phyloP scores from a whole-genome alignment of 2,329 filamentous ascomycete species.

The Penicillium sp. region DNA sequence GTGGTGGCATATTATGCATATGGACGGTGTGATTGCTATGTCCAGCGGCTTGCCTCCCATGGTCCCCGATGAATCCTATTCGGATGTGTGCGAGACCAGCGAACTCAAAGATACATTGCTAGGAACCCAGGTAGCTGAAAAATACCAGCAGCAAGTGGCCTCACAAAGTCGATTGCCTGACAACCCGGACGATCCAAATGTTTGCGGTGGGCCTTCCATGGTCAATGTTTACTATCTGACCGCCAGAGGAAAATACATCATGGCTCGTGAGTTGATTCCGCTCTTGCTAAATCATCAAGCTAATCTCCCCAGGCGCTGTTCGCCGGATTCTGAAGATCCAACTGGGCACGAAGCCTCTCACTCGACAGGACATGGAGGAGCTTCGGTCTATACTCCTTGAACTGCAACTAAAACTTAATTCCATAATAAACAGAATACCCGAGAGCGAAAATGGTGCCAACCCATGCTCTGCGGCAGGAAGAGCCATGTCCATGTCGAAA shows the following conservation, averaged over 20 bases:
- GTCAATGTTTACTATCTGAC: conserved; percentile 47
- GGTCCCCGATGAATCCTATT: conserved; percentile 50
- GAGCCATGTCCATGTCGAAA: conserved; percentile 29
- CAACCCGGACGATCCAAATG: conserved; percentile 43
- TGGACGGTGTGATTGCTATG: conserved; percentile 53
- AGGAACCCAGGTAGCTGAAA: conserved; percentile 39
- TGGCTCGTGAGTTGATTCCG: conserved; percentile 40
- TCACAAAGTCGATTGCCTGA: conserved; percentile 38
- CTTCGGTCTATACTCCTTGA: conserved; percentile 44
- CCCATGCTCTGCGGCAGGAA: conserved; percentile 21
- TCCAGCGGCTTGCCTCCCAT: conserved; percentile 51
- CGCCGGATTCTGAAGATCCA: conserved; percentile 48
- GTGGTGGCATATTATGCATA: conserved; percentile 54
- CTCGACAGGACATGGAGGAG: conserved; percentile 47
- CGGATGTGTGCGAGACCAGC: conserved; percentile 50
- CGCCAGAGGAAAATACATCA: conserved; percentile 48
- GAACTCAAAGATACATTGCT: conserved; percentile 51
- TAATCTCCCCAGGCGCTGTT: conserved; percentile 37
- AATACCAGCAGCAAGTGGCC: conserved; percentile 39
- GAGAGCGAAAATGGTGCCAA: conserved; percentile 27
- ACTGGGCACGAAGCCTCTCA: conserved; percentile 47
- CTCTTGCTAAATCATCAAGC: not conserved
- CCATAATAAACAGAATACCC: conserved; percentile 47
- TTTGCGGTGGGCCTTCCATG: conserved; percentile 45
- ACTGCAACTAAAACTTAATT: conserved; percentile 45